Percentiles rank a stretch among this genome's conserved stretches.
Conservation (phyloP, 2,329 filamentous ascomycete genomes). For the Karstenula rhodostoma region DNA sequence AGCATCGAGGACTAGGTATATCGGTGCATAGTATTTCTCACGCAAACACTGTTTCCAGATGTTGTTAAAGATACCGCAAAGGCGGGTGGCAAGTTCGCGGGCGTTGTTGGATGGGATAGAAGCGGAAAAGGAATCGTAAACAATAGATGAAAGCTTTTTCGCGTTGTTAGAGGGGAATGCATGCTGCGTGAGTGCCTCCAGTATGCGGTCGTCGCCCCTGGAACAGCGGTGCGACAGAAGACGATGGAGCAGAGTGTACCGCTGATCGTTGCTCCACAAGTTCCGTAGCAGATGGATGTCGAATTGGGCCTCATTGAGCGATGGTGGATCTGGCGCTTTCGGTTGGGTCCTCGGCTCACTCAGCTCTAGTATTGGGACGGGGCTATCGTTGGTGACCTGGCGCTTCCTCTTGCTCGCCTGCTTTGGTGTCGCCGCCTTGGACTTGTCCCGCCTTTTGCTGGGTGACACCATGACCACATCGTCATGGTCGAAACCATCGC, state of each 20-base stretch:
- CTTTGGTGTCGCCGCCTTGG: slow-evolving; percentile 67
- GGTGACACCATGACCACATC: slow-evolving; percentile 66
- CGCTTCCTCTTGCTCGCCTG: slow-evolving; percentile 73
- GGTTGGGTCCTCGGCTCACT: slow-evolving; percentile 49
- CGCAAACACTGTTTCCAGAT: slow-evolving; percentile 74
- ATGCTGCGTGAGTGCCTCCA: slow-evolving; percentile 73
- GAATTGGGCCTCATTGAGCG: slow-evolving; percentile 17
- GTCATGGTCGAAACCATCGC: slow-evolving; percentile 80
- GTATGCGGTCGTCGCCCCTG: slow-evolving; percentile 65
- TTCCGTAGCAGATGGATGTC: slow-evolving; percentile 47
- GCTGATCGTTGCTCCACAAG: slow-evolving; percentile 48
- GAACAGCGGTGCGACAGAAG: slow-evolving; percentile 69
- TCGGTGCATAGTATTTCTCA: slow-evolving; percentile 69
- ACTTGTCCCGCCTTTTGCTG: slow-evolving; percentile 57
- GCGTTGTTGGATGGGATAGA: slow-evolving; percentile 59
- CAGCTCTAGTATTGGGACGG: slow-evolving; percentile 65
- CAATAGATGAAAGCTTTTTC: slow-evolving; percentile 68
- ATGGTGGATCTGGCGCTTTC: slow-evolving; percentile 41
- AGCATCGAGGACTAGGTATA: slow-evolving; percentile 71
- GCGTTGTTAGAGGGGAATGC: slow-evolving; percentile 66
- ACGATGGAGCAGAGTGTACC: slow-evolving; percentile 62
- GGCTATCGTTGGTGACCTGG: slow-evolving; percentile 67
- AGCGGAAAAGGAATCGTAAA: slow-evolving; percentile 72
- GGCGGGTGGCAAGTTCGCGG: slow-evolving; percentile 67
- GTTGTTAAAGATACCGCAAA: slow-evolving; percentile 69